Base-by-base conservation (phyloP, 1,139 yeast genomes). In the Magnusiomyces magnusii region DNA sequence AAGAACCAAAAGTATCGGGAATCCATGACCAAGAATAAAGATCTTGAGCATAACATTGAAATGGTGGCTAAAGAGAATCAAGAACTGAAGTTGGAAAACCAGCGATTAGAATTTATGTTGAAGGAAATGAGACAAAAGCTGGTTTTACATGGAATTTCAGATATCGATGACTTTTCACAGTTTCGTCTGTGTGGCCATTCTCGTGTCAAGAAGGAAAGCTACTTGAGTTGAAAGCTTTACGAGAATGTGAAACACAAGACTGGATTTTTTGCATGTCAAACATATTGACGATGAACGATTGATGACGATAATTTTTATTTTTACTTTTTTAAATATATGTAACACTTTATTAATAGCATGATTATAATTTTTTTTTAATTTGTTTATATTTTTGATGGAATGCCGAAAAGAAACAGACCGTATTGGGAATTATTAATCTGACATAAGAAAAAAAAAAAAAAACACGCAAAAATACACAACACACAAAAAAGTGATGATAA, bases 1-100 rank as follows among this genome's bases (percentile, higher is more conserved):
- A 59, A 59, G 57, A 59, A 57, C 27, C 58, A 49, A 28, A 55
- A 57, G 53, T 59, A 54, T 39, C 50, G 47, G 23, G 61, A 59
- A 7, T 53, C 55, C 13, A 23, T 57, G 21, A 53, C 34, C 2
- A 44, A 39, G 21, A 59, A 59, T 28, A 52, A 57, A 53, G 51
- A 52, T 17, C 41, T 59, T 28, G 54, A 59, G 31, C 25, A 13
- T 2, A 42, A 36, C 19, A 21, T 57, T 21, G 49, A 54, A 1
- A 34, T 27, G 23, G 27, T 54, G 31, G 49, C 39, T 15, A 23
- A 51, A 34, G 57, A 50, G 21, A 57, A 57, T 47, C 39, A 54
- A 21, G 31, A 52, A 21, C 58, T 56, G 15, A 52, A 52, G 31
- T 41, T 51, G 42, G 27, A 39, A n/a, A 52, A 56, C 49, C 58